phyloP scores from a whole-genome alignment of 2,329 filamentous ascomycete genomes.

The Hypoxylon sp. region DNA sequence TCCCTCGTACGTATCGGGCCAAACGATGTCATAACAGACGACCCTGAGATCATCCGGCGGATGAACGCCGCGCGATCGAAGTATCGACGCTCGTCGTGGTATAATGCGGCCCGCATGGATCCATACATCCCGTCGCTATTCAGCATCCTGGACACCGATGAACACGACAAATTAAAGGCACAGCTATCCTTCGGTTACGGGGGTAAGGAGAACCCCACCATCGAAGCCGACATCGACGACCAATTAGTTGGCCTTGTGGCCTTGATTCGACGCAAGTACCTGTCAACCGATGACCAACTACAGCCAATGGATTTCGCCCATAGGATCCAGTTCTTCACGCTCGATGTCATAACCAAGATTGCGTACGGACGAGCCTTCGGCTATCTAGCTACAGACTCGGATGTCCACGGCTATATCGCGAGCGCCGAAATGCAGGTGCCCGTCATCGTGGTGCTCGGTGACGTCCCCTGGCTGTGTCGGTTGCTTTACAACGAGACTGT shows the following conservation, averaged over 20 bases:
- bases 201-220: constrained; percentile 43
- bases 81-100: constrained; percentile 59
- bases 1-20: constrained; percentile 60
- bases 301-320: constrained; percentile 59
- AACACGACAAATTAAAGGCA: constrained; percentile 58
- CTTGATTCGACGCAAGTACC: constrained; percentile 57
- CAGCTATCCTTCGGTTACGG: constrained; percentile 54
- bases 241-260: constrained; percentile 58
- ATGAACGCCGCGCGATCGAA: constrained; percentile 56
- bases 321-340: constrained; percentile 62
- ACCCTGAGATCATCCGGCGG: constrained; percentile 56
- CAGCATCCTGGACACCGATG: constrained; percentile 60
- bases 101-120: constrained; percentile 64
- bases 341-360: constrained; percentile 65
- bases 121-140: constrained; percentile 68
- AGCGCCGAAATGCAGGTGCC: constrained; percentile 56
- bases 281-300: constrained; percentile 21
- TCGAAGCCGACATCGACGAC: constrained; percentile 58
- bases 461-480: constrained; percentile 58
- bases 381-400: constrained; percentile 58
- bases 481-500: constrained; percentile 52
- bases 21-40: constrained; percentile 57
- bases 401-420: constrained; percentile 60
- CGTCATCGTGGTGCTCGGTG: constrained; percentile 55
- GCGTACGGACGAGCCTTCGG: constrained; percentile 64